Base-by-base conservation (phyloP, 306 rosid species). In the Purshia tridentata region DNA sequence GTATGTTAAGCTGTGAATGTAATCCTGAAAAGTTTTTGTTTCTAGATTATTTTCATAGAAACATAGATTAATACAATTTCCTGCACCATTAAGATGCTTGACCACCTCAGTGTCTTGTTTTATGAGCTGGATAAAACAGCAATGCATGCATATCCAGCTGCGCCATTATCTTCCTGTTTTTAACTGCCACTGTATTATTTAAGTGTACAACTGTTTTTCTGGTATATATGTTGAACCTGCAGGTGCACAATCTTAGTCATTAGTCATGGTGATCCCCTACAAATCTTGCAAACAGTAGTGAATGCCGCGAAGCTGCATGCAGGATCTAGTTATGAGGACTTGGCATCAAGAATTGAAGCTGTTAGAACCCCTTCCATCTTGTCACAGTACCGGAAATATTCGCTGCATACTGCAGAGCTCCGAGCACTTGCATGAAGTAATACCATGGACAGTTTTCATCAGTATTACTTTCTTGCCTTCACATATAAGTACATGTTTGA, bases 201-300 rank as follows among this genome's bases (percentile, higher is more conserved):
- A 19, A 1, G 72, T 53, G 1, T 63, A 10, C n/a, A n/a, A n/a
- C n/a, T 5, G 20, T 4, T 29, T 50, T 6, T 41, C 50, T 19
- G 42, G 14, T 4, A 56, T 15, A 6, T 19, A n/a, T 54, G 67
- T 37, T 47, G 5, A 22, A 65, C 45, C 67, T 59, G 77, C 84
- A 94, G 98, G 66, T 86, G 92, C 78, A 77, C 84, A 10, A 75
- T 91, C 86, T 80, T 94, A 84, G 86, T 94, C 41, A 91, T 91
- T 45, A 85, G 98, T 87, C 98, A 93, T 61, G 96, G 97, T 9
- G 92, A 91, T 82, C 85, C 97, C 63, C 86, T 91, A 53, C 97
- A 93, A 83, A 88, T 93, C 77, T 81, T 93, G 77, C 97, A 85
- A 76, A 77, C 98, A 59, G 65, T 93, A 22, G 53, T 88, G 64